A percentile compares a stretch with the other conserved stretches of the same genome.
phyloP scores from a whole-genome alignment of 78 protist species.

The Mantamonas sphyraenae region DNA sequence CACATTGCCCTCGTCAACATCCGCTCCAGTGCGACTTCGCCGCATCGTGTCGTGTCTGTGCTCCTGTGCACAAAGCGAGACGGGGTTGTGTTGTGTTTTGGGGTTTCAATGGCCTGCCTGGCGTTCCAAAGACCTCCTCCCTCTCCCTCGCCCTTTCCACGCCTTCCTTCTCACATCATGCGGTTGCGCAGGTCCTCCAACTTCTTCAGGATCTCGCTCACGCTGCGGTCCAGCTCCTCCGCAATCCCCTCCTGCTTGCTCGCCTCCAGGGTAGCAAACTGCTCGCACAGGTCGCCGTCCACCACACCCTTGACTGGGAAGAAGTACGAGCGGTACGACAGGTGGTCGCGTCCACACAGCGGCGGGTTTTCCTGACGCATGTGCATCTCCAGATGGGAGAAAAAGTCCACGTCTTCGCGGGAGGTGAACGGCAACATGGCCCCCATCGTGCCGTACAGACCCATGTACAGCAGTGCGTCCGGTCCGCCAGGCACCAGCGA shows the following conservation, averaged over 20 bases:
- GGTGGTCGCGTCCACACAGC: slow-evolving; percentile 80
- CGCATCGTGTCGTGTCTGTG: too few species aligned
- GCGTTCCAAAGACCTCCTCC: too few species aligned
- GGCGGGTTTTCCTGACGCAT: slow-evolving; percentile 68
- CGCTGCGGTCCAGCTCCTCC: slow-evolving; percentile 68
- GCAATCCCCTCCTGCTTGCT: slow-evolving; percentile 60
- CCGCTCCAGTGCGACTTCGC: too few species aligned
- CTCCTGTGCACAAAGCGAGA: too few species aligned
- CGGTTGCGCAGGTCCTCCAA: slow-evolving; percentile 68
- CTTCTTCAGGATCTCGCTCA: slow-evolving; percentile 72
- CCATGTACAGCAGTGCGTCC: slow-evolving; percentile 54
- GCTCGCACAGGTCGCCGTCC: slow-evolving; percentile 90
- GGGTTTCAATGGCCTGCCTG: too few species aligned
- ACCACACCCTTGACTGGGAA: slow-evolving; percentile 82
- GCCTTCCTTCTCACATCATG: too few species aligned
- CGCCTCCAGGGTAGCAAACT: slow-evolving; percentile 36
- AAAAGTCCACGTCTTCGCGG: slow-evolving; percentile 77
- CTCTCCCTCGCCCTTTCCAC: too few species aligned
- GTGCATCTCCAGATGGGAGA: slow-evolving; percentile 76
- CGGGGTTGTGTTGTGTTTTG: too few species aligned
- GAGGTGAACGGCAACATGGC: slow-evolving; percentile 61
- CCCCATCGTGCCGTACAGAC: slow-evolving; percentile 36
- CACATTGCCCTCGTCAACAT: too few species aligned
- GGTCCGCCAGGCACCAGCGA: slow-evolving; percentile 54
- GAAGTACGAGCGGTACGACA: slow-evolving; percentile 75